These are phyloP conservation scores for Rutstroemia sp. DNA, from an alignment of 2,329 filamentous ascomycete genomes.

Conservation along the genomic window DNA sequence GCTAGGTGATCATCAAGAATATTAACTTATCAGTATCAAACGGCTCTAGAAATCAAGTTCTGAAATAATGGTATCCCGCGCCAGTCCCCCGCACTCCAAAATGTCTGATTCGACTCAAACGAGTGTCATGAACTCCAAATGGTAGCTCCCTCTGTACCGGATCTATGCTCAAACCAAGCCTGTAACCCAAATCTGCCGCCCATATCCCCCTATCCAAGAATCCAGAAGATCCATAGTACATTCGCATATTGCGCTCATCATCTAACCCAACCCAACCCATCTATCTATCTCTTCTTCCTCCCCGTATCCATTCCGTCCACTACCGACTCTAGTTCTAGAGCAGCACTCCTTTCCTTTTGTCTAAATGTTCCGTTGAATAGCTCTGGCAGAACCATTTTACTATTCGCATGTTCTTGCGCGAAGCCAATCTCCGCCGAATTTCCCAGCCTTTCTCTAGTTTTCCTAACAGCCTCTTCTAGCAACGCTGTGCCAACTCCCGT, in stretches of 20 bases:
- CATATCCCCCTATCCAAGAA: neutral
- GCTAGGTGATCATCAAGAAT: too few species aligned
- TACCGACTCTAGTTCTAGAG: slow-evolving; percentile 43
- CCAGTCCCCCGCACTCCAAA: neutral
- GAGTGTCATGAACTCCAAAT: neutral
- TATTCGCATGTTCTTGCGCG: slow-evolving; percentile 71
- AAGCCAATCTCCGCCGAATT: slow-evolving; percentile 63
- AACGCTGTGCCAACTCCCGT: slow-evolving; percentile 67
- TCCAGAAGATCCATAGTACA: neutral
- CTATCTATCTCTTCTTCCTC: slow-evolving; percentile 21
- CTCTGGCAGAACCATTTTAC: slow-evolving; percentile 51
- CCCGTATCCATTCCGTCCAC: slow-evolving; percentile 33
- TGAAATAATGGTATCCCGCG: too few species aligned
- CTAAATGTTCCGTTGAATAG: slow-evolving; percentile 57
- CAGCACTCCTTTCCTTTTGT: slow-evolving; percentile 50
- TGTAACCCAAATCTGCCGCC: too few species aligned
- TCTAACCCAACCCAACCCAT: neutral
- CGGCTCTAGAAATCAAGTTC: too few species aligned
- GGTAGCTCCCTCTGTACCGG: neutral
- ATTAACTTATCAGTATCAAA: too few species aligned
- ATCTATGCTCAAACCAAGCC: too few species aligned
- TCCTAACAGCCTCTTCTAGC: slow-evolving; percentile 64
- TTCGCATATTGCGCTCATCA: neutral
- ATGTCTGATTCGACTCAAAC: neutral
- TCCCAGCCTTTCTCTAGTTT: slow-evolving; percentile 62